These are phyloP conservation scores for Cladosporium colombiae DNA, from an alignment of 2,329 filamentous ascomycete species.

Conservation along the genomic window DNA sequence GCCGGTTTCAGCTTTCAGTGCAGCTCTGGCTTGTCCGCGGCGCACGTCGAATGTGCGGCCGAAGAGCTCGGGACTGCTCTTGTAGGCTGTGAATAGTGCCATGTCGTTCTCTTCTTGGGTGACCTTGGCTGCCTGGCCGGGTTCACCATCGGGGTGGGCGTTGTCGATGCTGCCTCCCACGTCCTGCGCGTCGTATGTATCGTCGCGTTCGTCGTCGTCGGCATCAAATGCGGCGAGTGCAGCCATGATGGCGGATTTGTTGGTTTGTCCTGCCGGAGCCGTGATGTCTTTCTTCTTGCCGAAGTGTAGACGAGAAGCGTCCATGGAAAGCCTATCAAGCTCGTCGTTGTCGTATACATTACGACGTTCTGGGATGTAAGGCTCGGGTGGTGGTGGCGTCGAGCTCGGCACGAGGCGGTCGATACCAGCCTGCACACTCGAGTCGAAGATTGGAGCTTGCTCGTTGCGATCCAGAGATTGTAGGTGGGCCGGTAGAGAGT, in stretches of 20 bases:
- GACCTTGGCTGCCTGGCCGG: constrained; percentile 47
- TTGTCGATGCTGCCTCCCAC: constrained; percentile 85
- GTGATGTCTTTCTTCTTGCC: constrained; percentile 63
- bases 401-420: constrained; percentile 57
- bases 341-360: constrained; percentile 83
- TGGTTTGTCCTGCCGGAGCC: constrained; percentile 55
- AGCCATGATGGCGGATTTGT: constrained; percentile 84
- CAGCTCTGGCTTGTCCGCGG: constrained; percentile 61
- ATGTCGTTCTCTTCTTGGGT: constrained; percentile 61
- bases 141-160: constrained; percentile 51
- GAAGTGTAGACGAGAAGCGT: constrained; percentile 70
- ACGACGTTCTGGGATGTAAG: constrained; percentile 56
- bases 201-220: constrained; percentile 94
- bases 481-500: constrained; percentile 70
- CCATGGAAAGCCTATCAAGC: constrained; percentile 69
- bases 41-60: constrained; percentile 70
- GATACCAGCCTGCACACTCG: constrained; percentile 27
- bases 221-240: constrained; percentile 87
- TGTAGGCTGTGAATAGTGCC: constrained; percentile 71
- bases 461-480: constrained; percentile 64
- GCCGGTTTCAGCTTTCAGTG: constrained; percentile 72
- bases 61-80: constrained; percentile 65
- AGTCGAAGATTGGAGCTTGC: constrained; percentile 52
- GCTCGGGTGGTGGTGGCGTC: constrained; percentile 50
- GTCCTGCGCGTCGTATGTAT: constrained; percentile 91